Base-by-base conservation (phyloP, 208 protist genomes). In the Crithidia sp. region DNA sequence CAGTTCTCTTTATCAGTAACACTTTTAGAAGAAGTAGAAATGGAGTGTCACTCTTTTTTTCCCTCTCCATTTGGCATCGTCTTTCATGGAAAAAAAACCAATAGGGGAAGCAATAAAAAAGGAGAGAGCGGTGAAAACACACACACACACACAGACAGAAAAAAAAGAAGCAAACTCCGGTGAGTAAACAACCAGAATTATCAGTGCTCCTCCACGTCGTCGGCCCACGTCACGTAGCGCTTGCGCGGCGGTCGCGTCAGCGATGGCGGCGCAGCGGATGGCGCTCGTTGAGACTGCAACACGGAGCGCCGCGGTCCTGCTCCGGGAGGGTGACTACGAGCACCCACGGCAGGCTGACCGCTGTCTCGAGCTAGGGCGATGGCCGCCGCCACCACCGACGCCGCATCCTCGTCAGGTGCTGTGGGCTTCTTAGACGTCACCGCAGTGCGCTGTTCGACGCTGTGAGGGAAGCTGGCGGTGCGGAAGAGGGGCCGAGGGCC, bases 181-280 rank as follows among this genome's bases (percentile, higher is more conserved):
- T 61, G 59, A 56, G n/a, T 36, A 49, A 54, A 66, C 36, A 28
- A 40, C n/a, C 41, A 37, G 44, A 54, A 50, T 70, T 41, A 17
- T 64, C 57, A 68, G 56, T 53, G 43, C 40, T 77, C 63, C 40
- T 58, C 56, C 45, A 77, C 49, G 49, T 77, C 64, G 7, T 64
- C 71, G 0, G 49, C 63, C 71, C 71, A 78, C 16, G 57, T 78
- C 52, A 73, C 66, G 19, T 75, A 61, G 41, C 60, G 70, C 52
- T 67, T 75, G 10, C 67, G 67, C 39, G 56, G 45, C 4, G 47
- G 45, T 37, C 41, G n/a, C 28, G 28, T 28, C 28, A 28, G 28
- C 28, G 28, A 28, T 1, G 28, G 28, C 28, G 28, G 28, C 28
- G 28, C 28, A 28, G 28, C 28, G 28, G 28, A 28, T 28, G 28